Evolutionary conservation across 2,329 filamentous ascomycete genomes (phyloP).

Genomic region (Drechslera avenae): DNA sequence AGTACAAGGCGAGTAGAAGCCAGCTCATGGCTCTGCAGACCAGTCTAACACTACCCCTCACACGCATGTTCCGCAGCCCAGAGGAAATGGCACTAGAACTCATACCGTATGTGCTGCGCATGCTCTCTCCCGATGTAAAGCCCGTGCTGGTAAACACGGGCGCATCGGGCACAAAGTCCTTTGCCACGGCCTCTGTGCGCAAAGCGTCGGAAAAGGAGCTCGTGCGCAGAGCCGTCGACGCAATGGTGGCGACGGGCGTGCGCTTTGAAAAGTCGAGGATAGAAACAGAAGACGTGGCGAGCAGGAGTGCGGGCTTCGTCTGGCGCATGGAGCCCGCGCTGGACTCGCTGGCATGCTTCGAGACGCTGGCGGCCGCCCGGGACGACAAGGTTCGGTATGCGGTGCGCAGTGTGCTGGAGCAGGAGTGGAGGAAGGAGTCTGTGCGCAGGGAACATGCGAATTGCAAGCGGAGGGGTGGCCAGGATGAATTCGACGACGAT

Average conservation of each 20-base stretch:
- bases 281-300: slow-evolving; percentile 65
- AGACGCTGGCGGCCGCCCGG: slow-evolving; percentile 65
- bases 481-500: slow-evolving; percentile 26
- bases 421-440: slow-evolving; percentile 80
- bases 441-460: slow-evolving; percentile 68
- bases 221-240: slow-evolving; percentile 77
- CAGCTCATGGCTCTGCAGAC: slow-evolving; percentile 75
- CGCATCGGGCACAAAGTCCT: slow-evolving; percentile 45
- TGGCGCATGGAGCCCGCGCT: slow-evolving; percentile 94
- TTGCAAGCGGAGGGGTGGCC: slow-evolving; percentile 60
- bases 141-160: slow-evolving; percentile 80
- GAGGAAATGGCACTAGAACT: slow-evolving; percentile 81
- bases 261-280: slow-evolving; percentile 80
- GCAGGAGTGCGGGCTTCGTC: slow-evolving; percentile 67
- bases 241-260: slow-evolving; percentile 83
- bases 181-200: slow-evolving; percentile 78
- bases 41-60: slow-evolving; percentile 71
- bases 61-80: slow-evolving; percentile 77
- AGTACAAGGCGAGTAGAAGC: slow-evolving; percentile 76
- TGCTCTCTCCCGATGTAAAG: slow-evolving; percentile 88
- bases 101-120: slow-evolving; percentile 79
- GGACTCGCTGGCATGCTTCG: slow-evolving; percentile 78
- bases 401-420: slow-evolving; percentile 88
- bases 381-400: slow-evolving; percentile 84
- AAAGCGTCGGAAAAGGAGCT: slow-evolving; percentile 83